phyloP scores from a whole-genome alignment of 2,329 filamentous ascomycete genomes.

The Cryoendolithus antarcticus region DNA sequence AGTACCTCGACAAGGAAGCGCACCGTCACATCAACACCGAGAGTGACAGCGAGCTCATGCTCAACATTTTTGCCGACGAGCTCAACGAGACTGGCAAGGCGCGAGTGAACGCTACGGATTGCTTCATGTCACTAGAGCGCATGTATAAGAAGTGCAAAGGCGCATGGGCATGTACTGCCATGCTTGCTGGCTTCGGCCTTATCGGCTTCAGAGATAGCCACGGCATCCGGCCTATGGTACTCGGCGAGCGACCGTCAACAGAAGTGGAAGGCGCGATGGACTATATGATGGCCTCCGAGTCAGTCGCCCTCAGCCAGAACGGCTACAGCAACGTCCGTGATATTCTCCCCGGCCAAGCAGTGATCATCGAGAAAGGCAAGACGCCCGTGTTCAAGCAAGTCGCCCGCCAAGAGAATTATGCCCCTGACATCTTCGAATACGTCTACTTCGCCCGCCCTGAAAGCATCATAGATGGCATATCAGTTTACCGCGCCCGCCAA shows the following conservation, averaged over 20 bases:
- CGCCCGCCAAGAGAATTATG: constrained; percentile 53
- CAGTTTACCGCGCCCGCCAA: constrained; percentile 69
- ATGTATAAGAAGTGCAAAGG: constrained; percentile 65
- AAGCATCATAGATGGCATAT: constrained; percentile 74
- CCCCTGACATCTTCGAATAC: constrained; percentile 77
- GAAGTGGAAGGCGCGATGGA: constrained; percentile 47
- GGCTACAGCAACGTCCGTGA: constrained; percentile 67
- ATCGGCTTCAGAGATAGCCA: constrained; percentile 69
- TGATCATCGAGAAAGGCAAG: constrained; percentile 70
- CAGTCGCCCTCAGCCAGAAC: constrained; percentile 68
- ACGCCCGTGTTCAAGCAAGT: constrained; percentile 66
- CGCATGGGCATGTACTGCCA: constrained; percentile 67
- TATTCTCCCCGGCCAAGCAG: constrained; percentile 71
- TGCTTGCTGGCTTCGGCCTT: constrained; percentile 71
- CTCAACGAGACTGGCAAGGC: constrained; percentile 70
- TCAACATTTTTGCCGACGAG: constrained; percentile 79
- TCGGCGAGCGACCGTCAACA: constrained; percentile 53
- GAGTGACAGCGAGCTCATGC: constrained; percentile 73
- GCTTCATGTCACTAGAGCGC: constrained; percentile 57
- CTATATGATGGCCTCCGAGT: constrained; percentile 88
- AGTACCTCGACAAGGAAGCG: constrained; percentile 63
- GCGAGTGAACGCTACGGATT: constrained; percentile 64
- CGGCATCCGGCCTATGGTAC: constrained; percentile 70
- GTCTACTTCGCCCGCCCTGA: constrained; percentile 82
- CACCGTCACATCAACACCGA: constrained; percentile 85